Conservation (phyloP, 1,284 basidiomycete species). For the Malassezia restricta region DNA sequence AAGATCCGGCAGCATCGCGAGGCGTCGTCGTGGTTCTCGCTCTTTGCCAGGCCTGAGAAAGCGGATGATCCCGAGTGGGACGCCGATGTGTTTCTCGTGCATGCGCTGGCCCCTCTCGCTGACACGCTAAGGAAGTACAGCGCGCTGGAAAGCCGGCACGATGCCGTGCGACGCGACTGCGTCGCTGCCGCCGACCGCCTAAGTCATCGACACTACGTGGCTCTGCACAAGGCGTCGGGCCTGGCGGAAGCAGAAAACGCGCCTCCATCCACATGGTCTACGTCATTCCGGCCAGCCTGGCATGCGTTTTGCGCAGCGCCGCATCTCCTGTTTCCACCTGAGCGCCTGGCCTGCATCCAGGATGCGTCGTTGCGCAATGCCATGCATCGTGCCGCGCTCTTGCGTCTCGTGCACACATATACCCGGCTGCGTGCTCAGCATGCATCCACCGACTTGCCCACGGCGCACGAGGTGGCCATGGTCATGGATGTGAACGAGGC, state of each 20-base stretch:
- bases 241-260: not conserved
- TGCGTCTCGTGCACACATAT: not conserved
- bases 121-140: not conserved
- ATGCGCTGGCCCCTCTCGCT: not conserved
- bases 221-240: not conserved
- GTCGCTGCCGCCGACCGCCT: not conserved
- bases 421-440: not conserved
- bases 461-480: not conserved
- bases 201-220: not conserved
- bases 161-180: not conserved
- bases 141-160: not conserved
- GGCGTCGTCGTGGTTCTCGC: not conserved
- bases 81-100: not conserved
- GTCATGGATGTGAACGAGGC: not conserved
- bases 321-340: not conserved
- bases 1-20: not conserved
- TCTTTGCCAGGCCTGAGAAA: not conserved
- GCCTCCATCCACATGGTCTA: too few relatives aligned
- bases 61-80: not conserved
- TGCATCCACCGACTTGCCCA: not conserved
- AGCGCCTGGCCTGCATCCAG: not conserved
- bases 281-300: not conserved
- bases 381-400: conserved; percentile 7
- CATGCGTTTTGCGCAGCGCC: conserved; percentile 1
- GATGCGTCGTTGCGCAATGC: not conserved